Percentiles rank a stretch among this genome's conserved stretches.
Conservation (phyloP, 331 rosid genomes). For the Prunus yedoensis region DNA sequence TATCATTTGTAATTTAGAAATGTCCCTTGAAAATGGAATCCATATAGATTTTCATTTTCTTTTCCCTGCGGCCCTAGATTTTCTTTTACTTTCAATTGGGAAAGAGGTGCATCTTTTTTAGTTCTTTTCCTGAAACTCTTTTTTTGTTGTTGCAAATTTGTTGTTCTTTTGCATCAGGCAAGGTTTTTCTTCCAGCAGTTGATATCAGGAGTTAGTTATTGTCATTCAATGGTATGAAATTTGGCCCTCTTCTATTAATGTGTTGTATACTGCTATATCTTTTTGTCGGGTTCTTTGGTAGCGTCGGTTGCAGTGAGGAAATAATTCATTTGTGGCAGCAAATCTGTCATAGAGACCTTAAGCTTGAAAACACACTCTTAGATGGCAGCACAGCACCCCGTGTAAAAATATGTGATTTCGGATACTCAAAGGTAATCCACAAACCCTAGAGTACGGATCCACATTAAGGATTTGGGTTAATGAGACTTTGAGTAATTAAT, state of each 20-base stretch:
- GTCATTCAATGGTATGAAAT: constrained; percentile 77
- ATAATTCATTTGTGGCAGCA: constrained; percentile 44
- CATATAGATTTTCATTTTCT: not conserved
- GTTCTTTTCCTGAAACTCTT: too few relatives aligned
- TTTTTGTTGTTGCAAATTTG: not conserved
- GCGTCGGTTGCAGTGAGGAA: constrained; percentile 16
- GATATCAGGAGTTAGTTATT: constrained; percentile 85
- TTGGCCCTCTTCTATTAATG: not conserved
- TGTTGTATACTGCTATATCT: not conserved
- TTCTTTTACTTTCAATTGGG: not conserved
- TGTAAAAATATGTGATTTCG: constrained; percentile 85
- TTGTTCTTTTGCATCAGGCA: constrained; percentile 56
- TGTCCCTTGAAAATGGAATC: not conserved
- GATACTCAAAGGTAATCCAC: constrained; percentile 77
- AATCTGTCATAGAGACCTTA: constrained; percentile 89
- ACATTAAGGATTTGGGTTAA: constrained; percentile 3
- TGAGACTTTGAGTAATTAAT: constrained; percentile 22
- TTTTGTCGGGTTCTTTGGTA: not conserved
- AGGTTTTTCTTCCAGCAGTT: constrained; percentile 91
- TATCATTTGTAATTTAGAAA: not conserved
- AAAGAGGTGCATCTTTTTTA: not conserved
- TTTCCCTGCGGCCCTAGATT: not conserved
- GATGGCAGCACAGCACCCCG: constrained; percentile 80
- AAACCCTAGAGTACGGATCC: not conserved
- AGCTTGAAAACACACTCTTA: constrained; percentile 83